Evolutionary conservation across 2,329 filamentous ascomycete species (phyloP).

Genomic region (Hortaea werneckii): DNA sequence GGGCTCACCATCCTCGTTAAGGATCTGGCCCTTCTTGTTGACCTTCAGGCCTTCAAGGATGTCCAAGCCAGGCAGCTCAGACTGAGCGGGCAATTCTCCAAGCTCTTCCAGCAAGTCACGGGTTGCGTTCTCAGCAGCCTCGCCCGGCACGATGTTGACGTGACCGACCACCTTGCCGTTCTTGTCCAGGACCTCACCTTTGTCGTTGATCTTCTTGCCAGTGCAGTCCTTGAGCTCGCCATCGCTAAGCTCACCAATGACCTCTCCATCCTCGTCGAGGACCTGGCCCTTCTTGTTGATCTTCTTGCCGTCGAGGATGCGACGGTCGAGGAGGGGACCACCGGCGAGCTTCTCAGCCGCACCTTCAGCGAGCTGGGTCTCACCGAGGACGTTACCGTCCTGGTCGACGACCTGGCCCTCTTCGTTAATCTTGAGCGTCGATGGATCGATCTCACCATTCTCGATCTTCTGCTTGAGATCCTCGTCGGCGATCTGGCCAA

Average conservation of each 20-base stretch:
- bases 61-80: slow-evolving; percentile 34
- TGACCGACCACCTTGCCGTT: slow-evolving; percentile 40
- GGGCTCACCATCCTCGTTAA: slow-evolving; percentile 43
- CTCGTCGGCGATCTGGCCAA: slow-evolving; percentile 40
- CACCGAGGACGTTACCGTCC: slow-evolving; percentile 41
- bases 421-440: slow-evolving; percentile 41
- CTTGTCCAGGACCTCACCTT: slow-evolving; percentile 42
- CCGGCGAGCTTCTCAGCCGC: slow-evolving; percentile 38
- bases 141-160: slow-evolving; percentile 39
- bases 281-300: slow-evolving; percentile 49
- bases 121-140: slow-evolving; percentile 42
- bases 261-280: slow-evolving; percentile 41
- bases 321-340: slow-evolving; percentile 25
- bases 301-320: slow-evolving; percentile 43
- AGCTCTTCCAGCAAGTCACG: slow-evolving; percentile 38
- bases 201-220: slow-evolving; percentile 41
- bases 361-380: slow-evolving; percentile 41
- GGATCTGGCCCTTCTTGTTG: slow-evolving; percentile 48
- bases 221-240: slow-evolving; percentile 35
- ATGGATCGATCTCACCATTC: slow-evolving; percentile 31
- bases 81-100: slow-evolving; percentile 26
- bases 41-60: slow-evolving; percentile 45
- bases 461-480: slow-evolving; percentile 30
- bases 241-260: slow-evolving; percentile 40
- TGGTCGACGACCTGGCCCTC: slow-evolving; percentile 41